phyloP scores from a whole-genome alignment of 192 early-diverging fungal species.

The Mortierella antarctica region DNA sequence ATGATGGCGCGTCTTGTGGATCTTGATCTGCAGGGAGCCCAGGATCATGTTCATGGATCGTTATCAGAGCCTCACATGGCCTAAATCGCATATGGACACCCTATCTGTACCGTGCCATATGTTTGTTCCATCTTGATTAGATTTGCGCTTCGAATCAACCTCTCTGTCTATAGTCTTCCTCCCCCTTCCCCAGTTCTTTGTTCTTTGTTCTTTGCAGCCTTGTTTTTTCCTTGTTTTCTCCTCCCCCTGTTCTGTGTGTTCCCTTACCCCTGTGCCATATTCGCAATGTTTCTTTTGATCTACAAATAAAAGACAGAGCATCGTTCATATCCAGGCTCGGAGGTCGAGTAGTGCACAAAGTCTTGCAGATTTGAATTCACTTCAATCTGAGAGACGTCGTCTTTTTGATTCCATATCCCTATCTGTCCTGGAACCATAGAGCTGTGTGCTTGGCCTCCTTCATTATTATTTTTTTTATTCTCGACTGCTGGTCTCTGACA shows the following conservation, averaged over 20 bases:
- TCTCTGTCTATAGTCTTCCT: slow-evolving; percentile 1
- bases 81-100: background rate
- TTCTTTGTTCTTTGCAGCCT: background rate
- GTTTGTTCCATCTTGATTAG: slow-evolving; percentile 1
- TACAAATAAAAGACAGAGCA: slow-evolving; percentile 10
- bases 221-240: background rate
- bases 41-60: slow-evolving; percentile 9
- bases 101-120: background rate
- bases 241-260: background rate
- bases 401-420: too few relatives aligned
- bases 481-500: too few relatives aligned
- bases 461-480: too few relatives aligned
- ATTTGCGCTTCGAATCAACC: background rate
- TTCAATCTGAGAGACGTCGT: too few relatives aligned
- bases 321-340: background rate
- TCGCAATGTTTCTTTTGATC: background rate
- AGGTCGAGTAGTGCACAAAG: background rate
- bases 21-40: slow-evolving; percentile 33
- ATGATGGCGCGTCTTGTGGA: slow-evolving; percentile 53
- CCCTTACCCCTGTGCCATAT: slow-evolving; percentile 5
- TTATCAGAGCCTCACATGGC: slow-evolving; percentile 16
- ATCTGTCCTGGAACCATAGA: too few relatives aligned
- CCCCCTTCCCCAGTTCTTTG: background rate
- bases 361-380: too few relatives aligned
- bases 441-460: too few relatives aligned